Evolutionary conservation across 495 filamentous ascomycete species (phyloP).

Genomic region (Glarea lozoyensis): DNA sequence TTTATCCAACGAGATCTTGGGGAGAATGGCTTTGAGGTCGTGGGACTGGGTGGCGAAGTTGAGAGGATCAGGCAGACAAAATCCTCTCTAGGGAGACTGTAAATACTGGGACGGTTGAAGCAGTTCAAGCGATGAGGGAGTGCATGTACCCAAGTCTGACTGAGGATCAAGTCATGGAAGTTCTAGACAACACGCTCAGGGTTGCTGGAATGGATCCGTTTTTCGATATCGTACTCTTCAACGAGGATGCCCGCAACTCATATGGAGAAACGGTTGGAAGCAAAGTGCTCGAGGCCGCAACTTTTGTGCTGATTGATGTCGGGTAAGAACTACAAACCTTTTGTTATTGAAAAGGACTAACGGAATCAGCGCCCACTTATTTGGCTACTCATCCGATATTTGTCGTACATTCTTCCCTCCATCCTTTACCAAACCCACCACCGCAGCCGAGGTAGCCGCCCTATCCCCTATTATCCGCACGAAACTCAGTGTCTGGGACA

Average conservation of each 20-base stretch:
- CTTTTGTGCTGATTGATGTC: conserved; percentile 48
- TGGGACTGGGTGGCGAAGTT: conserved; percentile 35
- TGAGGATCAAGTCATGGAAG: conserved; percentile 38
- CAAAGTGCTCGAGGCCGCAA: conserved; percentile 37
- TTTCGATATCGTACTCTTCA: conserved; percentile 50
- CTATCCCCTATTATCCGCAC: no score
- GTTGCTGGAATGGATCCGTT: conserved; percentile 40
- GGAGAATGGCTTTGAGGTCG: conserved; percentile 36
- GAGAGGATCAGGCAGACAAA: conserved; percentile 45
- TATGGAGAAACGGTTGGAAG: conserved; percentile 43
- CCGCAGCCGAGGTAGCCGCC: no score
- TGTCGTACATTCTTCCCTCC: conserved; percentile 44
- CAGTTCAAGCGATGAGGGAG: conserved; percentile 42
- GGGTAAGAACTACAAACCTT: conserved; percentile 27
- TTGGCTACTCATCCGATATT: conserved; percentile 49
- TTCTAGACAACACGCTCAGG: conserved; percentile 38
- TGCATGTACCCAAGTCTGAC: conserved; percentile 42
- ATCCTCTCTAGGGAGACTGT: conserved; percentile 40
- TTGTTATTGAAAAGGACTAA: conserved; percentile 4
- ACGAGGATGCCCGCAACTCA: conserved; percentile 43
- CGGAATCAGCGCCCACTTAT: conserved; percentile 36
- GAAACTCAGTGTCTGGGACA: no score
- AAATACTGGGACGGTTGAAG: conserved; percentile 48
- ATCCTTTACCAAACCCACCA: conserved; percentile 22
- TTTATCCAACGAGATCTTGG: conserved; percentile 42